Conservation (phyloP, 2,329 filamentous ascomycete species). For the Penicillium thymicola region DNA sequence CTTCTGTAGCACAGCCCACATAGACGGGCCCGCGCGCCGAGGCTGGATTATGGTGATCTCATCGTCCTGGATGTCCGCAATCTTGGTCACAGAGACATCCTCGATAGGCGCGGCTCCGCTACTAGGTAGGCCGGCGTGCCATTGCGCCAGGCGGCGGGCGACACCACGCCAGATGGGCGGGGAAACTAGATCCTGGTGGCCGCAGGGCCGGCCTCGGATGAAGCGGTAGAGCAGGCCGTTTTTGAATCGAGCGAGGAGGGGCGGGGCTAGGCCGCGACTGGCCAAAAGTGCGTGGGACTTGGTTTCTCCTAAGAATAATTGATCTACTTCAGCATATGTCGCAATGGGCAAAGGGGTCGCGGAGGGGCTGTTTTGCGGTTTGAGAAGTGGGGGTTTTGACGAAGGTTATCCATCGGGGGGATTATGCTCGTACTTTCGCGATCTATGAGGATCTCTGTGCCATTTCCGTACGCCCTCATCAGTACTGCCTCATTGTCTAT, state of each 20-base stretch:
- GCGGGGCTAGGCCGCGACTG: constrained; percentile 75
- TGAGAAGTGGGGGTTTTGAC: background rate
- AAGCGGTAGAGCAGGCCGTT: constrained; percentile 96
- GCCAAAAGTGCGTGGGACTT: constrained; percentile 80
- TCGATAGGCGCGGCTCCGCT: constrained; percentile 39
- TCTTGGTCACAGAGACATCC: constrained; percentile 14
- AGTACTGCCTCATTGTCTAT: constrained; percentile 82
- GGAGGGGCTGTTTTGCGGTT: background rate
- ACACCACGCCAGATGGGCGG: constrained; percentile 77
- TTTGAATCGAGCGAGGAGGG: constrained; percentile 84
- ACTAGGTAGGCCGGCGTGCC: constrained; percentile 73
- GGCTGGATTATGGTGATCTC: constrained; percentile 21
- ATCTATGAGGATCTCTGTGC: constrained; percentile 93
- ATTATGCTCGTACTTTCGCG: constrained; percentile 67
- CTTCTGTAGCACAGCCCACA: constrained; percentile 94
- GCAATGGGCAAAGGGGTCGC: constrained; percentile 30
- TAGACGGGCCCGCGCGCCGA: constrained; percentile 69
- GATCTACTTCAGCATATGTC: constrained; percentile 34
- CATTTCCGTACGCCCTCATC: constrained; percentile 88
- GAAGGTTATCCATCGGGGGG: constrained; percentile 1
- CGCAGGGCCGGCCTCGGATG: constrained; percentile 75
- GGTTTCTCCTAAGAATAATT: constrained; percentile 52
- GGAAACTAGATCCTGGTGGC: constrained; percentile 73
- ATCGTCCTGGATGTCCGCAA: constrained; percentile 14
- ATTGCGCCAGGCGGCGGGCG: constrained; percentile 80